Conservation (phyloP, 1,284 basidiomycete genomes). For the Apiotrichum brassicae region DNA sequence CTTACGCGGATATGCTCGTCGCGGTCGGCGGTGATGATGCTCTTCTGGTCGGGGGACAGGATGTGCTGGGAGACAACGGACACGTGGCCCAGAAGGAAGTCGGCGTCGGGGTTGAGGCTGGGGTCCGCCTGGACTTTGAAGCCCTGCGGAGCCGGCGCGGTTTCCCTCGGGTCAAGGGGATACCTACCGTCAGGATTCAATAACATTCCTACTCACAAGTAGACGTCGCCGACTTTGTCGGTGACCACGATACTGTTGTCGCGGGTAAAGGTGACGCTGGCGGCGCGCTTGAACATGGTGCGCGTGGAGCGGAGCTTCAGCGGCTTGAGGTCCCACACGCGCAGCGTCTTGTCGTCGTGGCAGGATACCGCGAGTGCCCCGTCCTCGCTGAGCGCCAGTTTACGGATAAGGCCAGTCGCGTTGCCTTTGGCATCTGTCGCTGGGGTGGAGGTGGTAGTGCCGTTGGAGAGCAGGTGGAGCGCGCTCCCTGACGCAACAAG, state of each 20-base stretch:
- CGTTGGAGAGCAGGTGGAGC: constrained; percentile 15
- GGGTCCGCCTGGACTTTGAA: constrained; percentile 64
- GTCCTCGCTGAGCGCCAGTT: constrained; percentile 53
- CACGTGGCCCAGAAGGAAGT: constrained; percentile 55
- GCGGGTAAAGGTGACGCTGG: constrained; percentile 20
- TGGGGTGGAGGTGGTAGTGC: constrained; percentile 8
- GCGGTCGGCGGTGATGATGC: constrained; percentile 77
- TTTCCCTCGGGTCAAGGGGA: constrained; percentile 53
- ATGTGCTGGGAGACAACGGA: constrained; percentile 70
- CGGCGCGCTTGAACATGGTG: constrained; percentile 23
- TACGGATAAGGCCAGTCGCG: constrained; percentile 52
- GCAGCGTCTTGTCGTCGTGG: constrained; percentile 72
- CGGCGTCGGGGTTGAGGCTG: constrained; percentile 50
- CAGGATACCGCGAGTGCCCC: constrained; percentile 57
- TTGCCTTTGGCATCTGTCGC: constrained; percentile 10
- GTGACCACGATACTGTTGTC: constrained; percentile 30
- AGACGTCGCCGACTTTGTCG: constrained; percentile 44
- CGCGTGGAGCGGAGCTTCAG: constrained; percentile 6
- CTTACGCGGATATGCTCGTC: constrained; percentile 92
- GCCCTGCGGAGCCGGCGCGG: constrained; percentile 27
- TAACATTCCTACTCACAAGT: constrained; percentile 22
- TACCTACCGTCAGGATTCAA: constrained; percentile 24
- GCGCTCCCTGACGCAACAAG: constrained; percentile 12
- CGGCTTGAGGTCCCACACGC: constrained; percentile 59
- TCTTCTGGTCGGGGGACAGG: constrained; percentile 60